Percentiles rank a stretch among this genome's conserved stretches.
Conservation (phyloP, 2,329 filamentous ascomycete species). For the Microsporum canis region DNA sequence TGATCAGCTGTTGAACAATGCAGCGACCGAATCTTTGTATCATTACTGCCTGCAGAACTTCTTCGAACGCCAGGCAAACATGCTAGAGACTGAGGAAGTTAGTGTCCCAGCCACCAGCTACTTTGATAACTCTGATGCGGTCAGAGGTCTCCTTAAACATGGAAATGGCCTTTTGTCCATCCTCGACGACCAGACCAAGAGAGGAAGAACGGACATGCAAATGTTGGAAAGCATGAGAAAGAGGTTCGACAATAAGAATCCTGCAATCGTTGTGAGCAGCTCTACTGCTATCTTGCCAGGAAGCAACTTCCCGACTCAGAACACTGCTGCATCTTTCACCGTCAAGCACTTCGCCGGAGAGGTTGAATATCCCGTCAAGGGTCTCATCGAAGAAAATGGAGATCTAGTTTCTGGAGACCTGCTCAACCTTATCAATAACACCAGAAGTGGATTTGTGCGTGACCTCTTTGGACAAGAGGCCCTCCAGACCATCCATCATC, state of each 20-base stretch:
- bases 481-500: conserved; percentile 83
- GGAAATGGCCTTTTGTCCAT: conserved; percentile 91
- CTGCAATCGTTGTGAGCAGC: conserved; percentile 69
- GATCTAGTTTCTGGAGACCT: conserved; percentile 92
- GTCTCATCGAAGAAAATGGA: conserved; percentile 86
- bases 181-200: conserved; percentile 86
- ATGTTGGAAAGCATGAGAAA: conserved; percentile 82
- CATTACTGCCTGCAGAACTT: conserved; percentile 91
- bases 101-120: conserved; percentile 84
- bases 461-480: conserved; percentile 95
- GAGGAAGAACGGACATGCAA: conserved; percentile 78
- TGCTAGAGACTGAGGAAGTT: conserved; percentile 90
- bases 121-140: conserved; percentile 93
- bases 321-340: conserved; percentile 69
- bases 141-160: conserved; percentile 79
- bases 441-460: conserved; percentile 77
- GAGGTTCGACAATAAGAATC: conserved; percentile 89
- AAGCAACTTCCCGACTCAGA: conserved; percentile 80
- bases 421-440: conserved; percentile 82
- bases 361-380: conserved; percentile 81
- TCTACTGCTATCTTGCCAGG: conserved; percentile 67
- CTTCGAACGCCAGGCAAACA: conserved; percentile 86
- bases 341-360: conserved; percentile 94
- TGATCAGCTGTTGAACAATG: conserved; percentile 90
- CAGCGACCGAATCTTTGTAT: conserved; percentile 82